Conservation (phyloP, 1,284 basidiomycete species). For the Ganoderma multipileum region DNA sequence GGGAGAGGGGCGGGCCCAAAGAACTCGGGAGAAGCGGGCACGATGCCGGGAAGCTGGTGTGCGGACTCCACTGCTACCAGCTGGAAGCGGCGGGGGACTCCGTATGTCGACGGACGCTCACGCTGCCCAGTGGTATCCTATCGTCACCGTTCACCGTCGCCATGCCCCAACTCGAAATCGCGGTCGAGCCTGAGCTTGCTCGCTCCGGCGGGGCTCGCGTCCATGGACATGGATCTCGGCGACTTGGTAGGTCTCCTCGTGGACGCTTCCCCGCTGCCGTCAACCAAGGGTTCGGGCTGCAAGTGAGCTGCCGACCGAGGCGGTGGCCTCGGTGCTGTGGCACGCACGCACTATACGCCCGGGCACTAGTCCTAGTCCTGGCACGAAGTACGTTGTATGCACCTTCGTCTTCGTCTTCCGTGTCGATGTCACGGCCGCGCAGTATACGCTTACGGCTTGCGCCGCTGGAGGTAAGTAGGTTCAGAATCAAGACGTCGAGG, state of each 20-base stretch:
- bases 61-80: background rate
- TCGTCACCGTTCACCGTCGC: background rate
- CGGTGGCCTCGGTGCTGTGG: background rate
- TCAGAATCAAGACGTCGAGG: background rate
- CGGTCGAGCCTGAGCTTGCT: background rate
- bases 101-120: background rate
- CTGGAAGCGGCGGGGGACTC: background rate
- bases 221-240: constrained; percentile 1
- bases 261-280: background rate
- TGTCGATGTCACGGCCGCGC: background rate
- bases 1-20: background rate
- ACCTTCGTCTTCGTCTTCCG: no score
- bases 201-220: background rate
- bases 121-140: background rate
- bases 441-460: background rate
- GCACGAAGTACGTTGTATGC: no score
- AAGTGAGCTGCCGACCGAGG: background rate
- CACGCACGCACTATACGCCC: no score
- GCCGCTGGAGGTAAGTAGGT: background rate
- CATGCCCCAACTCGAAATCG: background rate
- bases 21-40: background rate
- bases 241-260: constrained; percentile 5
- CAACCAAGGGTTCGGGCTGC: background rate
- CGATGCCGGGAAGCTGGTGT: background rate
- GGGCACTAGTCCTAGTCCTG: no score